Conservation (phyloP, 2,329 filamentous ascomycete genomes). For the Apiospora marii region DNA sequence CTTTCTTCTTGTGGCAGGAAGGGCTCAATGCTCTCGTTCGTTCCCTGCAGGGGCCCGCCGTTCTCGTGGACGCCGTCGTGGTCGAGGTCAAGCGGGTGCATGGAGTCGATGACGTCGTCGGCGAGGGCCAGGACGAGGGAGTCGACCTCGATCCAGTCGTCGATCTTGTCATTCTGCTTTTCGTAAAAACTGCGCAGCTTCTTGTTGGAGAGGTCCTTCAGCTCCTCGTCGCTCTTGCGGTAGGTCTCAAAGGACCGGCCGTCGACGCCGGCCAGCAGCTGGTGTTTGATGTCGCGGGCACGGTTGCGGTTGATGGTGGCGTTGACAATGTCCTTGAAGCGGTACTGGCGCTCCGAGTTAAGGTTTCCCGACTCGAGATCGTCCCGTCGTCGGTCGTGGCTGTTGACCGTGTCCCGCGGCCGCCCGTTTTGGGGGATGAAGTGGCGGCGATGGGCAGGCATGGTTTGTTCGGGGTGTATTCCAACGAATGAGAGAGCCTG, state of each 20-base stretch:
- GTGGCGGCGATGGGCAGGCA: constrained; percentile 16
- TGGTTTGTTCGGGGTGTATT: not conserved
- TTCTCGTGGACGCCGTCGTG: constrained; percentile 63
- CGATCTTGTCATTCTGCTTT: constrained; percentile 59
- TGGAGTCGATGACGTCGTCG: constrained; percentile 63
- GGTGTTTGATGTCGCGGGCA: constrained; percentile 55
- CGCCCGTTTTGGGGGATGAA: not conserved
- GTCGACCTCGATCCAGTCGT: constrained; percentile 67
- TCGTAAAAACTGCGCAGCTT: constrained; percentile 62
- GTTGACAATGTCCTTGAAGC: constrained; percentile 57
- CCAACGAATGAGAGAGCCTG: not conserved
- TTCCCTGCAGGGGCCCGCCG: constrained; percentile 56
- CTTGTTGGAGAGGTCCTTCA: constrained; percentile 61
- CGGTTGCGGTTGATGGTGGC: constrained; percentile 47
- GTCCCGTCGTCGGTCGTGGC: not conserved
- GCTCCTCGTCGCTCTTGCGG: constrained; percentile 58
- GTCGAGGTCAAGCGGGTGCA: constrained; percentile 57
- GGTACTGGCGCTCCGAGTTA: constrained; percentile 14
- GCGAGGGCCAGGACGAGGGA: constrained; percentile 62
- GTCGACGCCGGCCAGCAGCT: constrained; percentile 55
- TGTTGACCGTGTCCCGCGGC: not conserved
- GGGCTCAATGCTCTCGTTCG: constrained; percentile 58
- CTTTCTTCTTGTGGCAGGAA: constrained; percentile 64
- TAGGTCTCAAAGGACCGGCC: constrained; percentile 55
- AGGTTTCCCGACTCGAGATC: constrained; percentile 27